Evolutionary conservation across 1,284 basidiomycete genomes (phyloP).

Genomic region (Ganoderma meredithae): DNA sequence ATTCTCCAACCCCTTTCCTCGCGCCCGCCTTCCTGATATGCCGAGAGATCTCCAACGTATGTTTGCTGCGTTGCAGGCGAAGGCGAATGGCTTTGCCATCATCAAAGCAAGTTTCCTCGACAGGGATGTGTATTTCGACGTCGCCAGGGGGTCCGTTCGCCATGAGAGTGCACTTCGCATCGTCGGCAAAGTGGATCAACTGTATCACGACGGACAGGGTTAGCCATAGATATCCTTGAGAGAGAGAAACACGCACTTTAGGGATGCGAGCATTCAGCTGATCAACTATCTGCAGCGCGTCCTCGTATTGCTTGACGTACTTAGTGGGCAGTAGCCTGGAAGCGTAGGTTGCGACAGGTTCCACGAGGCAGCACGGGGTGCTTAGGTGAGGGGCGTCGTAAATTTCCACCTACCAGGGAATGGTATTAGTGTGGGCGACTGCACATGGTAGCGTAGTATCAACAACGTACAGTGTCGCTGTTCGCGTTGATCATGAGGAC

Average conservation of each 20-base stretch:
- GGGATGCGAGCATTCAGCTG: constrained; percentile 61
- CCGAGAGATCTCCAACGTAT: constrained; percentile 52
- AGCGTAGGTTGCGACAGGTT: constrained; percentile 47
- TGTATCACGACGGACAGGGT: constrained; percentile 31
- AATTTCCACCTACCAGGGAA: constrained; percentile 47
- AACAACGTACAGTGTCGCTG: constrained; percentile 43
- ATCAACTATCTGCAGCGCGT: constrained; percentile 51
- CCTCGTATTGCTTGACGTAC: constrained; percentile 55
- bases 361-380: constrained; percentile 54
- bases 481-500: constrained; percentile 53
- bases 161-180: constrained; percentile 59
- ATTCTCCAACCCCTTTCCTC: constrained; percentile 30
- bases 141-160: constrained; percentile 59
- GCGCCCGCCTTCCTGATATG: constrained; percentile 35
- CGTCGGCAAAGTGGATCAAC: constrained; percentile 52
- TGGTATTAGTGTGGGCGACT: not conserved
- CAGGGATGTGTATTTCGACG: constrained; percentile 52
- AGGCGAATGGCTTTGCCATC: constrained; percentile 47
- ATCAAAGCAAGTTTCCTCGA: constrained; percentile 9
- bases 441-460: not conserved
- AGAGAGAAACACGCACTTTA: constrained; percentile 45
- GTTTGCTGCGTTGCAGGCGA: constrained; percentile 49
- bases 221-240: not conserved
- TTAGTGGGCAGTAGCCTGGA: constrained; percentile 47
- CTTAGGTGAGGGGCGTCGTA: constrained; percentile 58